A percentile compares a stretch with the other conserved stretches of the same genome.
Evolutionary conservation across 2,329 filamentous ascomycete genomes (phyloP).

Genomic region (Talaromyces amestolkiae): DNA sequence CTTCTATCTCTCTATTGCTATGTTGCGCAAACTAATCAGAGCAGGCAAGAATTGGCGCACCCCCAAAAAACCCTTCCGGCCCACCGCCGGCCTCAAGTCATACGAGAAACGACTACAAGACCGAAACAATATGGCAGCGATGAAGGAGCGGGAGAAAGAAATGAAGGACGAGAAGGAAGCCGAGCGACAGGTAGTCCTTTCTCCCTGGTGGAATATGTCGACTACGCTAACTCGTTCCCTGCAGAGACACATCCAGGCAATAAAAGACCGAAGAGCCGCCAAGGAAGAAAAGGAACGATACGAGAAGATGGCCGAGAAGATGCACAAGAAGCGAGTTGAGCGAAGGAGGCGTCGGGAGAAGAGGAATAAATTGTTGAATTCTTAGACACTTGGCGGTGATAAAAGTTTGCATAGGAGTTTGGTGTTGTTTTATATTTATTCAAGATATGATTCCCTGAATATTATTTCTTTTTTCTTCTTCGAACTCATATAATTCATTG

Average conservation of each 20-base stretch:
- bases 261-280: slow-evolving; percentile 79
- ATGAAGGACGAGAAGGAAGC: slow-evolving; percentile 94
- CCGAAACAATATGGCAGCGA: slow-evolving; percentile 67
- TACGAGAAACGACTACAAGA: slow-evolving; percentile 74
- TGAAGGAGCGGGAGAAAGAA: slow-evolving; percentile 91
- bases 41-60: slow-evolving; percentile 94
- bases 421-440: background rate
- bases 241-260: slow-evolving; percentile 71
- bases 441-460: background rate
- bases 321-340: slow-evolving; percentile 95
- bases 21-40: background rate
- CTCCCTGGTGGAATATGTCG: background rate
- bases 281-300: slow-evolving; percentile 94
- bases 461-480: background rate
- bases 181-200: slow-evolving; percentile 73
- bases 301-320: slow-evolving; percentile 92
- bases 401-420: slow-evolving; percentile 7
- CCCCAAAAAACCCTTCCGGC: slow-evolving; percentile 80
- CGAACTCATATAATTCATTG: background rate
- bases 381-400: slow-evolving; percentile 26
- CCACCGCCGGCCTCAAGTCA: slow-evolving; percentile 70
- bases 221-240: background rate
- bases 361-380: slow-evolving; percentile 61
- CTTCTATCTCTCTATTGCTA: background rate
- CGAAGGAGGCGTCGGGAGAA: slow-evolving; percentile 93